phyloP scores from a whole-genome alignment of 2,329 filamentous ascomycete genomes.

The Leptographium galeiforme region DNA sequence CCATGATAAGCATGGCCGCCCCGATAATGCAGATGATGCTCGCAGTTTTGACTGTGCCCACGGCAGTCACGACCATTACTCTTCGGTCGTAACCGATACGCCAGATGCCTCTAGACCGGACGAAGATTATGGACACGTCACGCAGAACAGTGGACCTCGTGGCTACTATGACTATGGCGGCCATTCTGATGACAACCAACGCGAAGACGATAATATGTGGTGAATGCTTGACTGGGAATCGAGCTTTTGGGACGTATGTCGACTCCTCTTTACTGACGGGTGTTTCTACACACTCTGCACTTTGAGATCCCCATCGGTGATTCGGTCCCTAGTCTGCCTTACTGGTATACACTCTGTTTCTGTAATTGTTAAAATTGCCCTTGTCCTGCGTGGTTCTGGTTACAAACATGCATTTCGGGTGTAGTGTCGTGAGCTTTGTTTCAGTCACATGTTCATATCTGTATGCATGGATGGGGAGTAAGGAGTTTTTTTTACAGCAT shows the following conservation, averaged over 20 bases:
- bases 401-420: not conserved
- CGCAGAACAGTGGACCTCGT: not conserved
- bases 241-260: too few species aligned
- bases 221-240: slow-evolving; percentile 4
- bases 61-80: slow-evolving; percentile 6
- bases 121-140: not conserved
- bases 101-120: not conserved
- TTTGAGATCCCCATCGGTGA: not conserved
- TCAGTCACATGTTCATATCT: not conserved
- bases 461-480: slow-evolving; percentile 2
- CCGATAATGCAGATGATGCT: slow-evolving; percentile 20
- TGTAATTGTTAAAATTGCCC: not conserved
- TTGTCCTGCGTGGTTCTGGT: not conserved
- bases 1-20: slow-evolving; percentile 10
- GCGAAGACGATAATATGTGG: slow-evolving; percentile 15
- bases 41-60: slow-evolving; percentile 23
- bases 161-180: slow-evolving; percentile 14
- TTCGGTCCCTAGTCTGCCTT: too few species aligned
- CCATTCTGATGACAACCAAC: slow-evolving; percentile 8
- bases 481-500: not conserved
- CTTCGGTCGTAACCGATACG: not conserved
- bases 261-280: too few species aligned
- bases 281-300: not conserved
- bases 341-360: too few species aligned
- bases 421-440: not conserved